Evolutionary conservation across 345 rosid genomes (phyloP).

Genomic region (Eucalyptus lansdowneana): DNA sequence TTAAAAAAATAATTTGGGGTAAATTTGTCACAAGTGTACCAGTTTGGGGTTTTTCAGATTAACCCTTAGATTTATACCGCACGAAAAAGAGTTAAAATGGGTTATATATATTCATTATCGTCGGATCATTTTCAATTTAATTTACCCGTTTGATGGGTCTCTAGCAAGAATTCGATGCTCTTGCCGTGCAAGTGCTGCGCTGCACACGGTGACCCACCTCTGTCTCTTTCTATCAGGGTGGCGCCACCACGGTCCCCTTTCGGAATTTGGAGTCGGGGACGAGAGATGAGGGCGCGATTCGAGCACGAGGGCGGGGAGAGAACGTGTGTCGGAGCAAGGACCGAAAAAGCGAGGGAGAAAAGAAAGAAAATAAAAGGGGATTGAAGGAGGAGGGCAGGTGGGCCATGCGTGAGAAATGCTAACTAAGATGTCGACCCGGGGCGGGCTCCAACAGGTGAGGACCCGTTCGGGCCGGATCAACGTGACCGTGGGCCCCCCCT

Average conservation of each 20-base stretch:
- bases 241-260: neutral
- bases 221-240: neutral
- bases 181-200: neutral
- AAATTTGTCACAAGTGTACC: no score
- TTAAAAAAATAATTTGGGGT: no score
- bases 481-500: neutral
- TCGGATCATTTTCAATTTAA: no score
- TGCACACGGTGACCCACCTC: neutral
- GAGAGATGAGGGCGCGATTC: neutral
- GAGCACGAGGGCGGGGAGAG: neutral
- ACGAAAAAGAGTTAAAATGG: no score
- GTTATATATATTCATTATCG: no score
- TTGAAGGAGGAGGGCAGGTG: neutral
- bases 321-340: neutral
- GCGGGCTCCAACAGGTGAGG: neutral
- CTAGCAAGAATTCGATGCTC: neutral
- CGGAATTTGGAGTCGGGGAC: no score
- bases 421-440: neutral
- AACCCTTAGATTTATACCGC: no score
- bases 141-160: fast-evolving
- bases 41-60: no score
- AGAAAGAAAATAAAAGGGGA: neutral
- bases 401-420: neutral
- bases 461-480: neutral
- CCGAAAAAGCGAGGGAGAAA: neutral